These are phyloP conservation scores for Penicillium angulare DNA, from an alignment of 495 filamentous ascomycete species.

Conservation along the genomic window DNA sequence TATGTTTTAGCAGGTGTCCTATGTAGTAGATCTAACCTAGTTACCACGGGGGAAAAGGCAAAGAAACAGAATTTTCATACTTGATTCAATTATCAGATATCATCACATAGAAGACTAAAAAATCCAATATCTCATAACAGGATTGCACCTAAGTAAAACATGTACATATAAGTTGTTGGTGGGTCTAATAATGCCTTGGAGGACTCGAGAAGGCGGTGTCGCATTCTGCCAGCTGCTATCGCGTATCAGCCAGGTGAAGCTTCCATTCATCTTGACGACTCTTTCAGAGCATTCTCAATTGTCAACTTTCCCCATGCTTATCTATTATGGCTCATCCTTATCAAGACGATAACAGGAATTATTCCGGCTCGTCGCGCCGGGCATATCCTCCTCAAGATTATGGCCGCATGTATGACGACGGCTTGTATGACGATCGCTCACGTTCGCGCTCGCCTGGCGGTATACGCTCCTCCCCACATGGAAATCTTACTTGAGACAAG, in stretches of 20 bases:
- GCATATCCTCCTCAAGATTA: slow-evolving; percentile 17
- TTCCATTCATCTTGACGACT: slow-evolving; percentile 7
- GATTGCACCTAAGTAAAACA: too few relatives aligned
- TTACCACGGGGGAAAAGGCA: too few relatives aligned
- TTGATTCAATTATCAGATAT: too few relatives aligned
- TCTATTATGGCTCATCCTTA: slow-evolving; percentile 34
- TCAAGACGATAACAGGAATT: slow-evolving; percentile 29
- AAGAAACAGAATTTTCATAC: too few relatives aligned
- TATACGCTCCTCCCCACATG: slow-evolving; percentile 47
- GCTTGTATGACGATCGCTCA: slow-evolving; percentile 51
- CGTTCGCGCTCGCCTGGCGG: slow-evolving; percentile 47
- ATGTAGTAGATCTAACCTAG: too few relatives aligned
- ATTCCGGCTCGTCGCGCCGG: slow-evolving; percentile 23
- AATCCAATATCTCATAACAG: too few relatives aligned
- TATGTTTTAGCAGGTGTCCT: too few relatives aligned
- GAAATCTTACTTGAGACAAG: slow-evolving; percentile 19
- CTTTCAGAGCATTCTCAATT: slow-evolving; percentile 1
- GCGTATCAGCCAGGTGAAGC: slow-evolving; percentile 3
- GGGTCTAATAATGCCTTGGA: too few relatives aligned
- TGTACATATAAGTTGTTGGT: too few relatives aligned
- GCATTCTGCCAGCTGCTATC: slow-evolving; percentile 13
- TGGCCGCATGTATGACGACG: slow-evolving; percentile 40
- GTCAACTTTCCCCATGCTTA: slow-evolving; percentile 5
- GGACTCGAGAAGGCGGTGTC: slow-evolving; percentile 16
- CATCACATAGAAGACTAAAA: too few relatives aligned